Evolutionary conservation across 768 basidiomycete species (phyloP), one percentile per base, ranked within the genome.

Genomic region (Trametes cinnabarina): DNA sequence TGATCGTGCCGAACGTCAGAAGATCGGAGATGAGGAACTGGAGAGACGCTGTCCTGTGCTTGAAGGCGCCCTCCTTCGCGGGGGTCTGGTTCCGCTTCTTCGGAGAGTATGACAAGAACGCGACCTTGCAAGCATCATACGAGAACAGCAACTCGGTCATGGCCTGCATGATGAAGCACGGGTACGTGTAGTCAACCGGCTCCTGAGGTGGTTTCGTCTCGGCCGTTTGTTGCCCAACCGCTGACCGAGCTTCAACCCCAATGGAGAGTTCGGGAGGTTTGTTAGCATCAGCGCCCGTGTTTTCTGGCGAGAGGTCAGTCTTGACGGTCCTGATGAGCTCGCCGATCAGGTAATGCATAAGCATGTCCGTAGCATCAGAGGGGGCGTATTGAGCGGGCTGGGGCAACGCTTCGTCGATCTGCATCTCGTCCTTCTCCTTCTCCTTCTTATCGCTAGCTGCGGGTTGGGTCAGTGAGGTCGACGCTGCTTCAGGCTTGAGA

Each of bases 141-240:
- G 94, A 98, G 60, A 96, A 92, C 12, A 97, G 74, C 10, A 98
- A 76, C 73, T 99, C 97, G 3, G 94, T 92, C 44, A 98, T 77
- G 63, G 86, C 89, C 69, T 94, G 91, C 88, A 95, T 92, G 61
- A 93, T 74, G 79, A 95, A 93, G 66, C 87, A 90, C 15, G 82
- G 77, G 65, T 90, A 91, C 72, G 73, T 77, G 53, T 74, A 74
- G 64, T 75, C 69, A 40, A 57, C 59, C 14, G 43, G 56, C 15
- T 60, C 58, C 30, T 63, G 59, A 30, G 58, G 40, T 0, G 59
- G 26, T 32, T 52, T 46, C 10, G 47, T 8, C 23, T 63, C 56
- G 1, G 39, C 15, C 17, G 42, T 11, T 14, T 42, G 20, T 28
- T 39, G 52, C 1, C 35, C 61, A 12, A 17, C 25, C 1, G 44